Evolutionary conservation across 2,329 filamentous ascomycete genomes (phyloP), one percentile per base, ranked within the genome.

Genomic region (Cladosporium sphaerospermum): DNA sequence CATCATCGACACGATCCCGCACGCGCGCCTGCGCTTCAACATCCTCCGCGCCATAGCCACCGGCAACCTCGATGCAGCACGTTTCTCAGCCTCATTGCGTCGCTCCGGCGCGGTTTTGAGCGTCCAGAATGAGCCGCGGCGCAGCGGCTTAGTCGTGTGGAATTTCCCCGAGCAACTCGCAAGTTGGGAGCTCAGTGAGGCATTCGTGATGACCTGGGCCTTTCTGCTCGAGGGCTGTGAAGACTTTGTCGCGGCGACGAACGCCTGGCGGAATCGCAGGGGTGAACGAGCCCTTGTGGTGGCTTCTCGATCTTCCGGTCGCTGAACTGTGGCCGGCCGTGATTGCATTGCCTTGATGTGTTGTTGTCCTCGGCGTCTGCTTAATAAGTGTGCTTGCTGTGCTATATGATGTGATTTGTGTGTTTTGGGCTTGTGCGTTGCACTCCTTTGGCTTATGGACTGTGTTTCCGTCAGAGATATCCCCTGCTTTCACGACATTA

Each of bases 101-200:
- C 48, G 52, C 8, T 65, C 62, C 6, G 64, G 64, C 6, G 59
- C 61, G 6, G 56, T 67, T 10, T 52, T 61, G 23, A 53, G 59
- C 16, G 37, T 59, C 14, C 49, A 60, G 14, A 63, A 58, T 8
- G 52, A 54, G 18, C 61, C 59, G 56, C 56, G 59, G 39, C 60
- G 65, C 32, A 52, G 58, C 23, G 68, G 67, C 5, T 14, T 69
- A 41, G 54, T 71, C 4, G 67, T 70, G 9, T 75, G 73, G 72
- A 63, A 64, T 9, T 65, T 69, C 16, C 71, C 73, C 9, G 75
- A 73, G 66, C 54, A 64, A 28, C 52, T 66, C 2, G 54, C 61
- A 4, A 70, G 68, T 39, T 76, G 73, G 74, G 74, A 76, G 58
- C 57, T 75, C 3, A 73, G 67, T 0, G 65, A 70, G 47, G 61